Conservation (phyloP, 768 basidiomycete species). For the Russula vinacea region DNA sequence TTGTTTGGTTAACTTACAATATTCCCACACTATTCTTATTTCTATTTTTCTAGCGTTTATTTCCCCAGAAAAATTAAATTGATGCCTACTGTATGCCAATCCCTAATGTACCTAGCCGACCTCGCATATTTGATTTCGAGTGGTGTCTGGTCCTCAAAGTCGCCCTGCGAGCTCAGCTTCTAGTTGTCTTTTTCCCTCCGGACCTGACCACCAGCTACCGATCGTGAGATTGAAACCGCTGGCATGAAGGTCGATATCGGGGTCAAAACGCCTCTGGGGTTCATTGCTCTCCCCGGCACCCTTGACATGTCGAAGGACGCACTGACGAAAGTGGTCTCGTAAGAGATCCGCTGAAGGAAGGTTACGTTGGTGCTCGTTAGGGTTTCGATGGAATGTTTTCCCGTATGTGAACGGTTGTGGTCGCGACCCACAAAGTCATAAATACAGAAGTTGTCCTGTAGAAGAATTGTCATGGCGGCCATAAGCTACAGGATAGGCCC, state of each 20-base stretch:
- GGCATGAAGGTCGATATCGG: background rate
- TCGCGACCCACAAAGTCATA: conserved; percentile 8
- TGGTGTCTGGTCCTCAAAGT: background rate
- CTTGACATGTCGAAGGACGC: background rate
- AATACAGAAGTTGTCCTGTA: conserved; percentile 5
- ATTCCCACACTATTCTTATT: background rate
- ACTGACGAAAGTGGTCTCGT: conserved; percentile 5
- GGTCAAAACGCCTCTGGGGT: background rate
- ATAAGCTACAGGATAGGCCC: no score
- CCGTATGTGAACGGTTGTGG: background rate
- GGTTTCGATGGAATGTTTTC: conserved; percentile 1
- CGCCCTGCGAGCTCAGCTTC: background rate
- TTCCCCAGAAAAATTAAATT: no score
- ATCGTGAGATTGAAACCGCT: background rate
- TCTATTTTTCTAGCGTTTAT: no score
- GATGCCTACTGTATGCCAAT: no score
- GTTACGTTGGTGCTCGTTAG: background rate
- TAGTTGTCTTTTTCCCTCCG: background rate
- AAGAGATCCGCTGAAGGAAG: background rate
- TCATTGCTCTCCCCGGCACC: background rate
- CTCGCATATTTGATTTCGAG: no score
- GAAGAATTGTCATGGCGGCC: background rate
- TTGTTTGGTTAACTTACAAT: background rate
- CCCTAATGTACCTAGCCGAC: no score
- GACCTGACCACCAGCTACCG: background rate